These are phyloP conservation scores for Boletus speciosus DNA, from an alignment of 768 basidiomycete species.

Conservation along the genomic window DNA sequence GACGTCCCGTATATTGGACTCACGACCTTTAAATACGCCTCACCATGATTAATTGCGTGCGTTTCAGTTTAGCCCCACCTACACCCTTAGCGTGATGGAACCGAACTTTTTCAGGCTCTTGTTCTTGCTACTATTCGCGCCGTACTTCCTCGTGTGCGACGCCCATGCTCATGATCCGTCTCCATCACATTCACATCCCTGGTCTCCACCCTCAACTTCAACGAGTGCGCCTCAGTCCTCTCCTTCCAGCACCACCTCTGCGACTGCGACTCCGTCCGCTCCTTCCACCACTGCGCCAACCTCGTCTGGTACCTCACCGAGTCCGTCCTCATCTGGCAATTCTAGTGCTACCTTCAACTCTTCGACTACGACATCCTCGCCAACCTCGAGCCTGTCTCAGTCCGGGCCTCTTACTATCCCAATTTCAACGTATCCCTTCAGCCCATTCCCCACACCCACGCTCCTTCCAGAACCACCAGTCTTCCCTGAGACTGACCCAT, in stretches of 20 bases:
- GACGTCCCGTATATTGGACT: not conserved
- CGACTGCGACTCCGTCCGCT: conserved; percentile 2
- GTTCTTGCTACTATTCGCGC: conserved; percentile 13
- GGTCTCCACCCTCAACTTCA: not conserved
- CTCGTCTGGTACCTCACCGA: not conserved
- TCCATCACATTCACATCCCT: not conserved
- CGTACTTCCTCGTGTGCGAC: not conserved
- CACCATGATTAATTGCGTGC: no score
- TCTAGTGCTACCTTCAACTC: conserved; percentile 6
- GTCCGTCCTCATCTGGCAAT: not conserved
- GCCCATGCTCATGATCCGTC: not conserved
- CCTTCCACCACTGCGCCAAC: not conserved
- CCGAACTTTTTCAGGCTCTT: conserved; percentile 7
- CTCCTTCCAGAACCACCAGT: conserved; percentile 49
- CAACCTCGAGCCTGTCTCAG: conserved; percentile 9
- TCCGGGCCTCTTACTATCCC: conserved; percentile 33
- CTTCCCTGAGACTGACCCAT: conserved; percentile 54
- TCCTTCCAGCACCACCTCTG: not conserved
- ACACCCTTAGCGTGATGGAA: conserved; percentile 14
- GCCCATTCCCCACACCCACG: conserved; percentile 60
- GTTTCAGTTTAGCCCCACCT: not conserved
- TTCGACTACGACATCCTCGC: conserved; percentile 7
- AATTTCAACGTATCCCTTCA: conserved; percentile 44
- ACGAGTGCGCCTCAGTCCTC: not conserved
- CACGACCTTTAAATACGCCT: not conserved